Evolutionary conservation across 73 alveolate species (phyloP), one percentile per base, ranked within the genome.

Genomic region (Stentor coeruleus): DNA sequence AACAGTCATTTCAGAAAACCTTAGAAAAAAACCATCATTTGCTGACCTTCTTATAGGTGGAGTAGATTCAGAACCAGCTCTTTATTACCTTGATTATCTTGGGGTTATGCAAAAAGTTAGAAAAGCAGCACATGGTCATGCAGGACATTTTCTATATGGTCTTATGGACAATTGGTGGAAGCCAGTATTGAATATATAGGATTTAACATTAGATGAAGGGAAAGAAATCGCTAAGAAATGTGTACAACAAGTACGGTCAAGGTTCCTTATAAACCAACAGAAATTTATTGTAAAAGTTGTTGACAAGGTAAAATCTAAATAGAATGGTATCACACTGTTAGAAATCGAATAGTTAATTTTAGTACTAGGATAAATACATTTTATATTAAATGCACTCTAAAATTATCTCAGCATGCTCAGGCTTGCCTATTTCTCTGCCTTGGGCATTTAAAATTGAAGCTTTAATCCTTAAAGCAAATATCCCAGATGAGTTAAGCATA

Each of bases 71-170:
- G 88, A 87, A 36, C 96, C 98, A 35, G 82, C 87, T 57, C 91
- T 96, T 59, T 96, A 84, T 90, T 96, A 98, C 98, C 76, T 96
- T 81, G 99, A 96, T 85, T 96, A 96, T 86, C 83, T 96, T 76
- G 99, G 98, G 3, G 91, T 97, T 31, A 82, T 94, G 55, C 92
- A 87, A 59, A 95, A 95, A 81, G 91, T 93, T 40, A 85, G 91
- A 55, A 94, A 91, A 87, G 99, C 97, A 59, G 97, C 98, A 58
- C 97, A 96, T 58, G 99, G 99, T 4, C 95, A 96, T 87, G 99
- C 98, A 59, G 98, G 92, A 74, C 93, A 91, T 85, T 96, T 96
- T 90, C 81, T 91, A 31, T 84, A 85, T 80, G 96, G 98, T 35
- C 90, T 95, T 41, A 89, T 96, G 74, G 99, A 96, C 86, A 93